Evolutionary conservation across 768 basidiomycete genomes (phyloP).

Genomic region (Leccinum rimulosum): DNA sequence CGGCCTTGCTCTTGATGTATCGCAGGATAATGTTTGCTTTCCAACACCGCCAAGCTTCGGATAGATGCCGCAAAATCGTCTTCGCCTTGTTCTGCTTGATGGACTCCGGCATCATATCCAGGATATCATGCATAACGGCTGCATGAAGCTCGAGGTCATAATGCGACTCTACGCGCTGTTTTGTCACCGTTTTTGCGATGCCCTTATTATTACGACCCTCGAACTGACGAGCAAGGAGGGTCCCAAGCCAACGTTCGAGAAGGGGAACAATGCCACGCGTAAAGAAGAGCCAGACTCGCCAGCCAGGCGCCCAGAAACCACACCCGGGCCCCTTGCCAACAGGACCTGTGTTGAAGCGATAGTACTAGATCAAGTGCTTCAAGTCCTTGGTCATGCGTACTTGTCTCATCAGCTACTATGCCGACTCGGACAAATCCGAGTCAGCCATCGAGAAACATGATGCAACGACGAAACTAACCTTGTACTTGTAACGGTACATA

Average conservation of each 20-base stretch:
- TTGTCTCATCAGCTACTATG: constrained; percentile 87
- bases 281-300: constrained; percentile 99
- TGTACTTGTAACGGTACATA: constrained; percentile 99
- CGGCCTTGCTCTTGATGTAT: constrained; percentile 99
- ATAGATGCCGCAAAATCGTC: constrained; percentile 96
- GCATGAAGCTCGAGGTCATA: constrained; percentile 97
- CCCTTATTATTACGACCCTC: constrained; percentile 97
- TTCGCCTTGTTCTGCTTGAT: constrained; percentile 99
- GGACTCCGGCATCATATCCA: constrained; percentile 99
- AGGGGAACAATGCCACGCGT: constrained; percentile 98
- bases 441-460: constrained; percentile 5
- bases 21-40: constrained; percentile 95
- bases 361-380: constrained; percentile 92
- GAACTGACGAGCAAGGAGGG: constrained; percentile 95
- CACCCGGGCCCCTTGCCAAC: constrained; percentile 99
- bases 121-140: constrained; percentile 99
- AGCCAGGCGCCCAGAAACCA: constrained; percentile 99
- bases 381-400: constrained; percentile 99
- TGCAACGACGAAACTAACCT: constrained; percentile 46
- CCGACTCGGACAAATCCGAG: not conserved
- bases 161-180: constrained; percentile 98
- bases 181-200: constrained; percentile 96
- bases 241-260: constrained; percentile 96
- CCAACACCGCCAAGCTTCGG: constrained; percentile 99
- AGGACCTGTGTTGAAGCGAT: constrained; percentile 99